Conservation (phyloP, 2,329 filamentous ascomycete species). For the Ilyonectria mors-panacis region DNA sequence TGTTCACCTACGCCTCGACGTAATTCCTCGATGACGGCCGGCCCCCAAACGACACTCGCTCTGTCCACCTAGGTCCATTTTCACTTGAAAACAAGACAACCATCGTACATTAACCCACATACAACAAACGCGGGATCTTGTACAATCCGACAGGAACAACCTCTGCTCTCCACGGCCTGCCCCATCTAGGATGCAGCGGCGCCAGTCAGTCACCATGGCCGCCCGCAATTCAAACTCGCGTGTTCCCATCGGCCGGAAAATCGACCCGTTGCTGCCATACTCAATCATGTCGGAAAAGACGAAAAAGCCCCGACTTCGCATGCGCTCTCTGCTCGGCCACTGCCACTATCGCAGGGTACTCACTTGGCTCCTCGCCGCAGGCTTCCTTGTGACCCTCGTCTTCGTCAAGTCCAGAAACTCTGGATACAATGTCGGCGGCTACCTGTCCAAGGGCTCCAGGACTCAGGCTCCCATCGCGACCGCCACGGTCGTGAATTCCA, state of each 20-base stretch:
- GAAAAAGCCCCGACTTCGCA: conserved; percentile 54
- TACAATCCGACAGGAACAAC: conserved; percentile 27
- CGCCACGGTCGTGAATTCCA: conserved; percentile 46
- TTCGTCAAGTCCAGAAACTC: conserved; percentile 55
- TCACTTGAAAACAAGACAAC: conserved; percentile 27
- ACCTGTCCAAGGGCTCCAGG: conserved; percentile 41
- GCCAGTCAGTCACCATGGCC: conserved; percentile 52
- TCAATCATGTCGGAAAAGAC: conserved; percentile 53
- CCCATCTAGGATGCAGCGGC: conserved; percentile 49
- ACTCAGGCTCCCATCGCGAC: conserved; percentile 45
- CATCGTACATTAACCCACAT: conserved; percentile 31
- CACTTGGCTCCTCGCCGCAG: conserved; percentile 63
- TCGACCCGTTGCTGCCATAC: conserved; percentile 54
- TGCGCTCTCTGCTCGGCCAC: conserved; percentile 64
- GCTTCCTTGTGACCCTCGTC: conserved; percentile 58
- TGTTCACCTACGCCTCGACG: conserved; percentile 38
- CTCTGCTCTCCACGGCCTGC: conserved; percentile 41
- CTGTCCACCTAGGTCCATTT: conserved; percentile 40
- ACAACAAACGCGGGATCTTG: conserved; percentile 20
- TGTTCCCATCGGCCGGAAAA: conserved; percentile 49
- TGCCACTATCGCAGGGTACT: conserved; percentile 68
- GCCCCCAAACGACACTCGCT: conserved; percentile 46
- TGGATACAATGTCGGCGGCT: conserved; percentile 44
- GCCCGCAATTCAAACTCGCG: conserved; percentile 55
- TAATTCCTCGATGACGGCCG: conserved; percentile 47